Evolutionary conservation across 176 grass and related monocot genomes (phyloP).

Genomic region (Eragrostis nindensis): DNA sequence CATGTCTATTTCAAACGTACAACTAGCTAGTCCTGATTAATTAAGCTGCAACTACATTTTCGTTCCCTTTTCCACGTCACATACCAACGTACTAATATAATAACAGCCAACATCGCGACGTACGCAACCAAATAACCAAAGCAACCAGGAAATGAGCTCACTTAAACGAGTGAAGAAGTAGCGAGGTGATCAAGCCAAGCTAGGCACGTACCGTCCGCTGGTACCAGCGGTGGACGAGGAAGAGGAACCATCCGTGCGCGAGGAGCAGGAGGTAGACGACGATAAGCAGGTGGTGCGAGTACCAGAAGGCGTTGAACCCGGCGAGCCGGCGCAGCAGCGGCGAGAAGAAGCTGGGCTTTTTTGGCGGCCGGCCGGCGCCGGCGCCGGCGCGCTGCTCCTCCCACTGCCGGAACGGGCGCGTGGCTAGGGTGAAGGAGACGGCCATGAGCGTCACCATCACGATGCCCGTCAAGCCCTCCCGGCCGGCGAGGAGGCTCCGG

Average conservation of each 20-base stretch:
- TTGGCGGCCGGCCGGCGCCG: not conserved
- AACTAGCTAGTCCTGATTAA: no score
- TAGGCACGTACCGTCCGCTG: conserved; percentile 81
- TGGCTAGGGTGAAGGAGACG: conserved; percentile 88
- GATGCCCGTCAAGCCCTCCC: conserved; percentile 79
- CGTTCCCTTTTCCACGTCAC: not conserved
- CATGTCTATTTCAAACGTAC: not conserved
- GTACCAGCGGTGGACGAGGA: conserved; percentile 82
- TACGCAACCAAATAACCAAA: not conserved
- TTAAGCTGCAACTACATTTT: not conserved
- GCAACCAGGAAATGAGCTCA: not conserved
- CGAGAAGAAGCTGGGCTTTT: not conserved
- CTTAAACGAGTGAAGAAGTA: not conserved
- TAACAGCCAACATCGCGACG: not conserved
- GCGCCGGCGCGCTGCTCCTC: conserved; percentile 18
- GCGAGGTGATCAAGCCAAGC: no score
- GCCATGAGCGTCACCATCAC: conserved; percentile 84
- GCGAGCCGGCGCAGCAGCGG: conserved; percentile 71
- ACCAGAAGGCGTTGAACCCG: conserved; percentile 99
- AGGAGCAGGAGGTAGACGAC: conserved; percentile 79
- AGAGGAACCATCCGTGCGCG: conserved; percentile 87
- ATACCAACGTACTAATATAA: not conserved
- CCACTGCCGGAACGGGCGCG: conserved; percentile 88
- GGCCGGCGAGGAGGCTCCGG: conserved; percentile 56
- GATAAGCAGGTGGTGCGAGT: conserved; percentile 92